Base-by-base conservation (phyloP, 352 stramenopile genomes). In the Phytophthora pini region DNA sequence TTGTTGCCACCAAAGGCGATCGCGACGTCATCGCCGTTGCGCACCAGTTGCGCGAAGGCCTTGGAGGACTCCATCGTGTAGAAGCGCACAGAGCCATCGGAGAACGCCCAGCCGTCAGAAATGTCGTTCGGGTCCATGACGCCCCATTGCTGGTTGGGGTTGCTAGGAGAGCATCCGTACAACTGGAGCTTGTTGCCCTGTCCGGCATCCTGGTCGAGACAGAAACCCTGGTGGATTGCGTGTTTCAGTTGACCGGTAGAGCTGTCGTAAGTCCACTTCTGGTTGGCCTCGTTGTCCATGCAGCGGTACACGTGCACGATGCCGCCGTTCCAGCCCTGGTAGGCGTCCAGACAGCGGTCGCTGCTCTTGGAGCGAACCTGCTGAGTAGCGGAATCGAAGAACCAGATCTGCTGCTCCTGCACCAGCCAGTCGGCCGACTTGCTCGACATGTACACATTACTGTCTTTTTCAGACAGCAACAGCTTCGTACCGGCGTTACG, bases 181-280 rank as follows among this genome's bases (percentile, higher is more conserved):
- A 93, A 64, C 64, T 89, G 75, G 17, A 91, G 58, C 60, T 84
- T 90, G 64, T 87, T 79, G 60, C 55, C 52, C 31, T 84, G 66
- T 1, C 26, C 58, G 10, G 77, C 40, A 48, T 85, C 79, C 64
- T 56, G 62, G 61, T 92, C 82, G 0, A 93, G 59, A 36, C 85
- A 93, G 45, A 90, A 78, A 13, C 72, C 74, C 24, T 65, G 52
- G 65, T 89, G 74, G 10, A 47, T 76, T 1, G 47, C 61, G 43
- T 91, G 77, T 27, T 68, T 72, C 0, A 93, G 54, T 50, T 77
- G 63, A 1, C 75, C 73, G 1, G 84, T 87, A 1, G 59, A 26
- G 24, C 72, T 64, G n/a, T 93, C 77, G 52, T 76, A 88, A 38
- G 48, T 68, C 82, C 82, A 93, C 58, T 88, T 87, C 61, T 93